Percentiles rank a stretch among this genome's conserved stretches.
These are phyloP conservation scores for Trichosporon inkin DNA, from an alignment of 1,284 basidiomycete genomes.

Conservation along the genomic window DNA sequence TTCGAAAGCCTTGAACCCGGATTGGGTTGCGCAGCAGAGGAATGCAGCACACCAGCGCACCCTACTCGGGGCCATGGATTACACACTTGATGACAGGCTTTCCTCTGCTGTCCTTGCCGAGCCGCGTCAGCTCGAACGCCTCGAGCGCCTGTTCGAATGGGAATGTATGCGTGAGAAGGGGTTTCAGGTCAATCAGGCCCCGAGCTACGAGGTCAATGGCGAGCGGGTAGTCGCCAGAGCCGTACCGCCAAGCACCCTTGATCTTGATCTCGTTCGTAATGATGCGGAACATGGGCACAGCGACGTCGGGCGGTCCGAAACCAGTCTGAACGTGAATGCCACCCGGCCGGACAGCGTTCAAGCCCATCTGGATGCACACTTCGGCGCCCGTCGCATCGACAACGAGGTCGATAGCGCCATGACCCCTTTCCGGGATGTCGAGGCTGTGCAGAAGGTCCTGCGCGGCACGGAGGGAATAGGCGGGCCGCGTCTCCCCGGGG, in stretches of 20 bases:
- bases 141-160: slow-evolving; percentile 54
- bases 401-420: slow-evolving; percentile 57
- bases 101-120: slow-evolving; percentile 67
- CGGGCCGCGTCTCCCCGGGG: slow-evolving; percentile 29
- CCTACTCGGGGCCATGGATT: slow-evolving; percentile 45
- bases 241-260: slow-evolving; percentile 49
- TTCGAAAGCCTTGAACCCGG: too few species aligned
- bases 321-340: slow-evolving; percentile 48
- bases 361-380: slow-evolving; percentile 59
- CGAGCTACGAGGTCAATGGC: slow-evolving; percentile 57
- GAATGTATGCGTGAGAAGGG: slow-evolving; percentile 60
- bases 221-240: slow-evolving; percentile 49
- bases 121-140: slow-evolving; percentile 57
- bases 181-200: slow-evolving; percentile 56
- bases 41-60: too few species aligned
- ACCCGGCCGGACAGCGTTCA: slow-evolving; percentile 58
- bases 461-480: slow-evolving; percentile 59
- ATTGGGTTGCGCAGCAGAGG: too few species aligned
- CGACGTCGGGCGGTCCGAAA: slow-evolving; percentile 44
- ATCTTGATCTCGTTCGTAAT: slow-evolving; percentile 47
- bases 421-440: slow-evolving; percentile 52
- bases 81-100: slow-evolving; percentile 49
- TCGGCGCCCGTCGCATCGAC: slow-evolving; percentile 60
- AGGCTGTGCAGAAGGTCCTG: slow-evolving; percentile 50
- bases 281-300: slow-evolving; percentile 45